Evolutionary conservation across 768 basidiomycete genomes (phyloP).

Genomic region (Boletus barrowsii): DNA sequence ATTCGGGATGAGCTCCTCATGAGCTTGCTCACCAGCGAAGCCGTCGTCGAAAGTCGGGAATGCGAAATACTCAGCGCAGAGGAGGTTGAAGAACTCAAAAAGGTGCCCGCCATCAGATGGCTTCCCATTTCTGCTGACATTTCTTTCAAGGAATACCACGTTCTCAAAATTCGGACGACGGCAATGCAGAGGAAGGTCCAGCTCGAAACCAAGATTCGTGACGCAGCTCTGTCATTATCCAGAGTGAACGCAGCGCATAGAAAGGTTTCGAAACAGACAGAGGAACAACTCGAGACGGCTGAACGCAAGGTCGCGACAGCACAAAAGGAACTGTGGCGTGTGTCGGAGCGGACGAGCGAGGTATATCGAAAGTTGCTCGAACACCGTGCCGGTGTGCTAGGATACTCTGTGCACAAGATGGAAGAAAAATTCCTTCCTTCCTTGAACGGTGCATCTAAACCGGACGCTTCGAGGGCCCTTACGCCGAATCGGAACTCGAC

Average conservation of each 20-base stretch:
- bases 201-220: conserved; percentile 84
- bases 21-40: conserved; percentile 89
- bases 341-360: conserved; percentile 64
- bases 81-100: conserved; percentile 68
- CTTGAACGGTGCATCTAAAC: conserved; percentile 32
- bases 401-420: conserved; percentile 62
- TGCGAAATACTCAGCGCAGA: conserved; percentile 75
- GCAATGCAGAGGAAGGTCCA: conserved; percentile 72
- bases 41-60: conserved; percentile 85
- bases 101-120: conserved; percentile 40
- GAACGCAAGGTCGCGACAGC: conserved; percentile 66
- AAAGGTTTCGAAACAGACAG: conserved; percentile 58
- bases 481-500: conserved; percentile 51
- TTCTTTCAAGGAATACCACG: conserved; percentile 62
- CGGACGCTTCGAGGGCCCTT: conserved; percentile 48
- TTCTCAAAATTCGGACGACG: conserved; percentile 60
- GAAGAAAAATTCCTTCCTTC: conserved; percentile 49
- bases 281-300: conserved; percentile 71
- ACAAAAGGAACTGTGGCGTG: conserved; percentile 67
- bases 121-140: conserved; percentile 10
- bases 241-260: conserved; percentile 60
- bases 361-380: conserved; percentile 65
- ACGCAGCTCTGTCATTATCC: conserved; percentile 74
- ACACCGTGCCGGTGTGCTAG: conserved; percentile 81
- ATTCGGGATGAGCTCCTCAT: conserved; percentile 83